These are phyloP conservation scores for Iris macrosiphon DNA, from an alignment of 106 monocot species.

Conservation along the genomic window DNA sequence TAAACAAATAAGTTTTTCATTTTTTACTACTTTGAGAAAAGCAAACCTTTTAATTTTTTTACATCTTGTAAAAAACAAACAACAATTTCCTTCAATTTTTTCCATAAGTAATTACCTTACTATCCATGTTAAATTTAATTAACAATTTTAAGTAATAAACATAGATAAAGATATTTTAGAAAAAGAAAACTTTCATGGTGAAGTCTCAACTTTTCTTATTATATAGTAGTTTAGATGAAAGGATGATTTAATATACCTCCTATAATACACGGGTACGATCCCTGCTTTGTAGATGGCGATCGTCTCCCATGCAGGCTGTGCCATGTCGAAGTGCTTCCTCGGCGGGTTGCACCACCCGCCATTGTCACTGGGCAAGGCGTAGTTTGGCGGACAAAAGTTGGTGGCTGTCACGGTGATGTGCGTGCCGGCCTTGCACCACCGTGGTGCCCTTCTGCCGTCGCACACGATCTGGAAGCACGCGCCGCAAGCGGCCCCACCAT, in stretches of 20 bases:
- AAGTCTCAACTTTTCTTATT: background rate
- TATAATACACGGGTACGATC: constrained; percentile 52
- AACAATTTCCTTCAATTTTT: too few relatives aligned
- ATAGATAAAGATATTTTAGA: too few relatives aligned
- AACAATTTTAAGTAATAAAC: too few relatives aligned
- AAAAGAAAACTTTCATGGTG: too few relatives aligned
- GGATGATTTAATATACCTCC: constrained; percentile 28
- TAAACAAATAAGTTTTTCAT: too few relatives aligned
- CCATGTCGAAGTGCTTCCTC: constrained; percentile 52
- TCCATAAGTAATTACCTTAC: too few relatives aligned
- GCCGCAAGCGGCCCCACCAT: constrained; percentile 45
- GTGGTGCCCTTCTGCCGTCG: constrained; percentile 1
- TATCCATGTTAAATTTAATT: too few relatives aligned
- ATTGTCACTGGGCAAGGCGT: constrained; percentile 40
- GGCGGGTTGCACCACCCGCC: constrained; percentile 73
- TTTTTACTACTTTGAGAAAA: too few relatives aligned
- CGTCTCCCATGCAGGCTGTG: constrained; percentile 69
- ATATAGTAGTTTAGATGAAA: background rate
- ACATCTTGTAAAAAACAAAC: too few relatives aligned
- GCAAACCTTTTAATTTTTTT: too few relatives aligned
- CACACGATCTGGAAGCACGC: constrained; percentile 40
- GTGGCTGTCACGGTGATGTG: constrained; percentile 45
- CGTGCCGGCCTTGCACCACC: constrained; percentile 42
- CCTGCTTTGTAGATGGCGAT: constrained; percentile 41
- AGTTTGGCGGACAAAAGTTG: constrained; percentile 72